Conservation (phyloP, 1,284 basidiomycete species). For the Meripilus lineatus region DNA sequence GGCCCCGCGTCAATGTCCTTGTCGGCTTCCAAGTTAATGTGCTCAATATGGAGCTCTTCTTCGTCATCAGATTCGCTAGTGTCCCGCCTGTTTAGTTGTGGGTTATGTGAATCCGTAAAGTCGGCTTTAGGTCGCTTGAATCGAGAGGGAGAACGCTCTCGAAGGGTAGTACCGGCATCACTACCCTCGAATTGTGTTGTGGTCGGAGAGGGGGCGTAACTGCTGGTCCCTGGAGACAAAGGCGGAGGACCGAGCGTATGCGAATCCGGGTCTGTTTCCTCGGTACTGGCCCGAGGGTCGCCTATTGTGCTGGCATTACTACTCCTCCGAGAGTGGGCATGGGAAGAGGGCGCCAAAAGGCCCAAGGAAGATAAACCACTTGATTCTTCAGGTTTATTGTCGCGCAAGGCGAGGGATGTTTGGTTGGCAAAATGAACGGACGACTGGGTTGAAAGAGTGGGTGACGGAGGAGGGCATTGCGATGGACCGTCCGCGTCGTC, state of each 20-base stretch:
- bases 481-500: no score
- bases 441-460: conserved; percentile 63
- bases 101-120: neutral
- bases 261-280: conserved; percentile 36
- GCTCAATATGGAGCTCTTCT: conserved; percentile 27
- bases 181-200: conserved; percentile 35
- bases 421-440: conserved; percentile 54
- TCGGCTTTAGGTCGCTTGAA: conserved; percentile 14
- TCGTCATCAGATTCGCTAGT: conserved; percentile 22
- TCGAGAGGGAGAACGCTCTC: conserved; percentile 16
- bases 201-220: conserved; percentile 30
- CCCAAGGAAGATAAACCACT: conserved; percentile 51
- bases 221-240: conserved; percentile 25
- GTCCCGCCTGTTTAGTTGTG: conserved; percentile 3
- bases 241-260: conserved; percentile 22
- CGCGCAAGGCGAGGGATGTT: conserved; percentile 59
- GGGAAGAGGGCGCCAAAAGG: conserved; percentile 42
- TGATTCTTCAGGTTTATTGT: conserved; percentile 64
- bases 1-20: conserved; percentile 65
- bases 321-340: conserved; percentile 42
- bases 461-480: conserved; percentile 67
- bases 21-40: conserved; percentile 45
- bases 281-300: no score
- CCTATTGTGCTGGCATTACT: conserved; percentile 33
- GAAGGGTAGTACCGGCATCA: conserved; percentile 25